Evolutionary conservation across 306 rosid species (phyloP), one percentile per base, ranked within the genome.

Genomic region (Lathyrus tuberosus): DNA sequence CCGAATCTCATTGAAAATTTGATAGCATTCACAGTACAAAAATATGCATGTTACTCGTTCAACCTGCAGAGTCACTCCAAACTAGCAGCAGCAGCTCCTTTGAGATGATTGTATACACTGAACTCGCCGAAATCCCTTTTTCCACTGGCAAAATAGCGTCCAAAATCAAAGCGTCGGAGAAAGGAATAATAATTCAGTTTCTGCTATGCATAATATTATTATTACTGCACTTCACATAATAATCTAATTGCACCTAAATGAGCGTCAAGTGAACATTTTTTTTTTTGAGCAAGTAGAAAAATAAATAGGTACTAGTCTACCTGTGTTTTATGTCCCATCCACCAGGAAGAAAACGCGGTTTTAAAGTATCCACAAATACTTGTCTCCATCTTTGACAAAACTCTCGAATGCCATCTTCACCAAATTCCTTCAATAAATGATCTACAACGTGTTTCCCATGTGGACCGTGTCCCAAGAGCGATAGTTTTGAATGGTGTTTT

Each of bases 301-400:
- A 41, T 57, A 44, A 51, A 57, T 64, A 10, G 33, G 62, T 12
- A 47, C 40, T 75, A 78, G 66, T 64, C 67, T 87, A 91, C 99
- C 95, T 94, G 95, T 91, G 99, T 65, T 80, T 94, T 65, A 94
- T 78, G 76, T 94, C 95, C 97, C 99, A 91, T 63, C 99, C 96
- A 24, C 76, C 80, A 68, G 96, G 99, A 67, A 87, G 86, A 81
- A 91, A 94, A 67, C 86, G 97, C 37, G 99, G 99, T 16, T 83
- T 85, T 62, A 87, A 73, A 81, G 95, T 84, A 72, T 86, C 91
- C 49, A 91, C 88, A 73, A 94, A 89, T 71, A 80, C 92, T 82
- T 89, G 95, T 74, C 99, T 89, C 99, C 99, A 95, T 78, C 96
- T 80, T 69, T 86, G 97, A 76, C 96, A 91, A 62, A 94, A 91